Conservation (phyloP, 108 stramenopile species). For the Craspedostauros australis region DNA sequence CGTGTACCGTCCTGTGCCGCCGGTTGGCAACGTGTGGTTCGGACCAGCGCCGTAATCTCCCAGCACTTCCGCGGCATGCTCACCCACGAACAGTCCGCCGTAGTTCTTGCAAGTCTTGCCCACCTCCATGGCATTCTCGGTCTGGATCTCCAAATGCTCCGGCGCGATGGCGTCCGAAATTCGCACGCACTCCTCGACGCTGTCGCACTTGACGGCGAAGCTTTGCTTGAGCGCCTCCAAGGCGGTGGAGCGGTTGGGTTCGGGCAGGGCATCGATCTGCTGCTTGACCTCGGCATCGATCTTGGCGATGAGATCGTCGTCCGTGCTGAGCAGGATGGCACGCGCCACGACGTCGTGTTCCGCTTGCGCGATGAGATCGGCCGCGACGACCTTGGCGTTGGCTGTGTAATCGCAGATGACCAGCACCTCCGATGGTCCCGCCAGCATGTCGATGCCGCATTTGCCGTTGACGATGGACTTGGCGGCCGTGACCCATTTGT, state of each 20-base stretch:
- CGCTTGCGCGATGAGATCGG: constrained; percentile 98
- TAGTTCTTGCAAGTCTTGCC: constrained; percentile 79
- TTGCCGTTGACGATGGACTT: constrained; percentile 89
- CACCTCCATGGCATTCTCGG: constrained; percentile 66
- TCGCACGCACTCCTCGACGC: constrained; percentile 78
- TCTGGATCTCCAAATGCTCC: constrained; percentile 98
- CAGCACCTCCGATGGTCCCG: constrained; percentile 96
- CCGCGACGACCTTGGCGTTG: constrained; percentile 87
- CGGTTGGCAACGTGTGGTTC: constrained; percentile 98
- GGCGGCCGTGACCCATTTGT: constrained; percentile 99
- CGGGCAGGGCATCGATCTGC: constrained; percentile 79
- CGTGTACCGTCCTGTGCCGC: constrained; percentile 95
- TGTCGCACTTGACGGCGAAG: constrained; percentile 79
- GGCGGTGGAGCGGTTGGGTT: constrained; percentile 85
- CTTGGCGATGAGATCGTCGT: constrained; percentile 44
- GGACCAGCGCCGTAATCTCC: constrained; percentile 99
- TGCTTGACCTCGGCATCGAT: constrained; percentile 63
- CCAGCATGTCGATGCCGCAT: constrained; percentile 99
- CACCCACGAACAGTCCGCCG: constrained; percentile 95
- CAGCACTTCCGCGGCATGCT: constrained; percentile 92
- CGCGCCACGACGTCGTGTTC: constrained; percentile 98
- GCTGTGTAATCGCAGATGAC: constrained; percentile 94
- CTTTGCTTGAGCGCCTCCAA: constrained; percentile 66
- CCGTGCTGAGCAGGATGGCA: constrained; percentile 83
- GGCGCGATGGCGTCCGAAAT: constrained; percentile 90